These are phyloP conservation scores for Linum tenue DNA, from an alignment of 345 rosid genomes.

Conservation along the genomic window DNA sequence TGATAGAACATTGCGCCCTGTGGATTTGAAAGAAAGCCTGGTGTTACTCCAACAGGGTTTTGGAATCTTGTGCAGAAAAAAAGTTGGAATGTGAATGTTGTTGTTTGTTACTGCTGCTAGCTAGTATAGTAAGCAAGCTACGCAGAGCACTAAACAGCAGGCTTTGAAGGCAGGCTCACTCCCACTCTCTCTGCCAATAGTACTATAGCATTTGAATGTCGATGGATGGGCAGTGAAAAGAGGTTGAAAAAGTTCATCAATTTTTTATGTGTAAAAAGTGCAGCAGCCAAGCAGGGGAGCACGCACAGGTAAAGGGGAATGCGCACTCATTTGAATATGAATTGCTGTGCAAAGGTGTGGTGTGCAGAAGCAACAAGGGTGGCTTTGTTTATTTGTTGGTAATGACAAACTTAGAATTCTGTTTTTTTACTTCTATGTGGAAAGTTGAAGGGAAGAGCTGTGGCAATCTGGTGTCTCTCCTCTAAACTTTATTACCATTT, in stretches of 20 bases:
- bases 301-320: not conserved
- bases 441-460: too few species aligned
- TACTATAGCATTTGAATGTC: not conserved
- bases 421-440: too few species aligned
- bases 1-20: too few species aligned
- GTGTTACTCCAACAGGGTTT: not conserved
- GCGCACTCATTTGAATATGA: not conserved
- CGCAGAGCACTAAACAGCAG: not conserved
- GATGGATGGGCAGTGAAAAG: not conserved
- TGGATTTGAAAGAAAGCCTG: not conserved
- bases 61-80: not conserved
- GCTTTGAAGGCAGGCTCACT: not conserved
- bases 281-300: not conserved
- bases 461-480: too few species aligned
- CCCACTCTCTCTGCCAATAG: not conserved
- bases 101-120: not conserved
- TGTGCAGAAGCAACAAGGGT: not conserved
- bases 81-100: not conserved
- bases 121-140: not conserved
- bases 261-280: not conserved
- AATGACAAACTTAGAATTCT: not conserved
- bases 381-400: not conserved
- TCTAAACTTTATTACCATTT: too few species aligned
- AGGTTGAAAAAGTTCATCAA: not conserved
- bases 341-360: not conserved